Conservation (phyloP, 805 yeast species). For the Middelhovenomyces tepae region DNA sequence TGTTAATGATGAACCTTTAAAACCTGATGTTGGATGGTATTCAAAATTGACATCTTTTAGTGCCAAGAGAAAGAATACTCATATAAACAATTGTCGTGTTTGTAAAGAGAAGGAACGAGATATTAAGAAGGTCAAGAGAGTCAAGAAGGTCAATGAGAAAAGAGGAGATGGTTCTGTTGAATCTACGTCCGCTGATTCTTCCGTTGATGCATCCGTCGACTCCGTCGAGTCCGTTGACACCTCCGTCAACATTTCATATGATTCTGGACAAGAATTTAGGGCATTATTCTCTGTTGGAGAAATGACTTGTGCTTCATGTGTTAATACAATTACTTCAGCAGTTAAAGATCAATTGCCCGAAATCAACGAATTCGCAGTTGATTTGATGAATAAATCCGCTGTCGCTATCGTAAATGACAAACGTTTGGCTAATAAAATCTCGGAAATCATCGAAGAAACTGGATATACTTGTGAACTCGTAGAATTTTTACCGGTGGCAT, state of each 20-base stretch:
- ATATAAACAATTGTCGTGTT: no score
- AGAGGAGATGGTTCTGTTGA: not conserved
- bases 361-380: constrained; percentile 37
- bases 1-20: constrained; percentile 9
- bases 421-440: constrained; percentile 40
- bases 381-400: constrained; percentile 44
- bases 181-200: not conserved
- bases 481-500: constrained; percentile 51
- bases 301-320: constrained; percentile 62
- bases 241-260: constrained; percentile 20
- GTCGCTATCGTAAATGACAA: constrained; percentile 43
- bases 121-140: constrained; percentile 16
- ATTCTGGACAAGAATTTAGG: constrained; percentile 27
- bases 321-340: constrained; percentile 40
- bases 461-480: constrained; percentile 44
- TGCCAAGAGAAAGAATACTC: no score
- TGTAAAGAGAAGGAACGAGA: no score
- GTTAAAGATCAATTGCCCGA: constrained; percentile 26
- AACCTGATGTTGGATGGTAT: no score
- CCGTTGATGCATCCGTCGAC: constrained; percentile 6
- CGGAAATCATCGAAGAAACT: constrained; percentile 37
- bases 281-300: constrained; percentile 54
- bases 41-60: no score
- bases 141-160: not conserved
- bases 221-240: constrained; percentile 16